These are phyloP conservation scores for Mycena kentingensis DNA, from an alignment of 768 basidiomycete species.

Conservation along the genomic window DNA sequence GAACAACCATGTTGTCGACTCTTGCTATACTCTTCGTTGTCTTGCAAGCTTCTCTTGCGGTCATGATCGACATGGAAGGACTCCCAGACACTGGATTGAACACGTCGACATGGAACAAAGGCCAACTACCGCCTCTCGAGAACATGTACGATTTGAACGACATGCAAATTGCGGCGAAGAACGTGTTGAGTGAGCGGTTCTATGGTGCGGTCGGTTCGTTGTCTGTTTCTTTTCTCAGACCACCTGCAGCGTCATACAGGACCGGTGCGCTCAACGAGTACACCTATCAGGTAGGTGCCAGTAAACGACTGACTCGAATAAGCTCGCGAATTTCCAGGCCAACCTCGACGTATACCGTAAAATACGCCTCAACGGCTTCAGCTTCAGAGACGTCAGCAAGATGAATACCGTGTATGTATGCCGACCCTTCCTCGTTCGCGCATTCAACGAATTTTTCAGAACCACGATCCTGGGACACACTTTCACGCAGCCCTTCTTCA, in stretches of 20 bases:
- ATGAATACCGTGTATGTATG: constrained; percentile 23
- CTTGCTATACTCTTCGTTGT: constrained; percentile 8
- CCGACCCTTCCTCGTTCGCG: background rate
- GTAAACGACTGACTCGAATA: no score
- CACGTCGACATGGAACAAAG: constrained; percentile 26
- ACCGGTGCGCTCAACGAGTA: constrained; percentile 29
- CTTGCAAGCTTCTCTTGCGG: constrained; percentile 5
- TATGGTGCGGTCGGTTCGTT: constrained; percentile 21
- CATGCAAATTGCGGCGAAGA: constrained; percentile 31
- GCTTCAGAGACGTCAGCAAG: constrained; percentile 27
- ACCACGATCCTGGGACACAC: constrained; percentile 31
- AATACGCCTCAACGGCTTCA: constrained; percentile 25
- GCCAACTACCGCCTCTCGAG: constrained; percentile 25
- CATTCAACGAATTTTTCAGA: constrained; percentile 5
- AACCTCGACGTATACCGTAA: constrained; percentile 29
- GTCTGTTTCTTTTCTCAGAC: background rate
- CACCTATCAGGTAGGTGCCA: constrained; percentile 17
- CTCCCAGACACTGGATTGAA: constrained; percentile 32
- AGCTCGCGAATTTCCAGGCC: constrained; percentile 25
- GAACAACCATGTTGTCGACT: constrained; percentile 4
- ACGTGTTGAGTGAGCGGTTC: constrained; percentile 18
- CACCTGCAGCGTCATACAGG: constrained; percentile 22
- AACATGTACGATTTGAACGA: constrained; percentile 29
- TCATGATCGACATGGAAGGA: constrained; percentile 29
- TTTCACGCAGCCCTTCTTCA: constrained; percentile 42